Percentiles rank a stretch among this genome's conserved stretches.
Evolutionary conservation across 805 yeast genomes (phyloP).

Genomic region (Ogataea degrootiae): DNA sequence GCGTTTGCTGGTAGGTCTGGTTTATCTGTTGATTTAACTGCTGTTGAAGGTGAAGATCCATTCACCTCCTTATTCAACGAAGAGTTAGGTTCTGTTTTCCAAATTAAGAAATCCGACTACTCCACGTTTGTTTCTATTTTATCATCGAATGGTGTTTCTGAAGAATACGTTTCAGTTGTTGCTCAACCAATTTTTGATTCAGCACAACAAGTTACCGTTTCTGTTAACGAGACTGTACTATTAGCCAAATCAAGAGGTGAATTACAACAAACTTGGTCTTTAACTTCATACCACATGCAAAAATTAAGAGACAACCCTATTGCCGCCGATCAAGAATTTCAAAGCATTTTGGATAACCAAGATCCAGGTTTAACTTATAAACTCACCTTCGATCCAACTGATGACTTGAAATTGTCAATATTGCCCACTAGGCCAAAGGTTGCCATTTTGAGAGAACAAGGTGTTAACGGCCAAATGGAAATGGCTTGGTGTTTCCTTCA

Average conservation of each 20-base stretch:
- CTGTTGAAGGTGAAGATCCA: conserved; percentile 27
- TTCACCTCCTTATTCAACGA: conserved; percentile 74
- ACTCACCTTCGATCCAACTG: conserved; percentile 61
- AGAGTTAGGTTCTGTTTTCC: conserved; percentile 96
- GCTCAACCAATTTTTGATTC: conserved; percentile 60
- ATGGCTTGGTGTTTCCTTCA: conserved; percentile 96
- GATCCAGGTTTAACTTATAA: conserved; percentile 90
- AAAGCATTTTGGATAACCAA: conserved; percentile 64
- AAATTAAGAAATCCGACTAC: conserved; percentile 52
- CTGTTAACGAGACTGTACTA: conserved; percentile 41
- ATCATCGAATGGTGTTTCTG: conserved; percentile 51
- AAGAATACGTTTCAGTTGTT: conserved; percentile 50
- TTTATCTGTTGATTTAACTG: conserved; percentile 49
- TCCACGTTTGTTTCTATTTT: conserved; percentile 54
- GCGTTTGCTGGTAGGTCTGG: conserved; percentile 95
- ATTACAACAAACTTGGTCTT: conserved; percentile 80
- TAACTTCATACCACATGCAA: conserved; percentile 87
- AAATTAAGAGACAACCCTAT: conserved; percentile 90
- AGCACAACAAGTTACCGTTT: conserved; percentile 43
- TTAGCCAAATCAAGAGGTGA: conserved; percentile 56
- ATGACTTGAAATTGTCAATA: conserved; percentile 38
- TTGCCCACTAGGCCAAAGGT: conserved; percentile 66
- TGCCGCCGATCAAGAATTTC: conserved; percentile 82
- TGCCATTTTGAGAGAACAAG: conserved; percentile 96
- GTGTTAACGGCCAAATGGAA: conserved; percentile 96